Base-by-base conservation (phyloP, 805 yeast genomes). In the Candida coleopterorum region DNA sequence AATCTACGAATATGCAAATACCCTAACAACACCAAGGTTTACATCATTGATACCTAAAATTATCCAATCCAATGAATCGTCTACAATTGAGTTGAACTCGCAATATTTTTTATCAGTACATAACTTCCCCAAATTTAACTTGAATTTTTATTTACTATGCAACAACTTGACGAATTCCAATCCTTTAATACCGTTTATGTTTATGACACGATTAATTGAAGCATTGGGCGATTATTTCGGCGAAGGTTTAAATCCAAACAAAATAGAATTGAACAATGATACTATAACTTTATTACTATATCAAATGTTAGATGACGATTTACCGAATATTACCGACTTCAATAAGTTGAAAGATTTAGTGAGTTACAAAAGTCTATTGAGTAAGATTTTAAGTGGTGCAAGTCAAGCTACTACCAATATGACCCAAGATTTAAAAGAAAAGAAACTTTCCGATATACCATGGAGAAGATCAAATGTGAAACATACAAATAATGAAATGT, bases 401-500 rank as follows among this genome's bases (percentile, higher is more conserved):
- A 60, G 52, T 34, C 60, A 56, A 30, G 42, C 64, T 34, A 21
- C 38, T 8, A 32, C 20, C 20, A 17, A 7, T 3, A 18, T 18
- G 6, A 33, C 36, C 3, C 24, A 25, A 14, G 17, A 8, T 20
- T 9, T n/a, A 7, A 32, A n/a, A 18, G 3, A 4, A 6, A 16
- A 31, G 15, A 25, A 24, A 18, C 15, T 29, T 10, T 48, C 42
- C 12, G 51, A 65, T 31, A 39, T 40, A 7, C 95, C 96, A 1
- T 90, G 97, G 97, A 73, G 97, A 49, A 68, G 75, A 32, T 53
- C 79, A 4, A 74, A 77, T 44, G 81, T 84, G n/a, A 74, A 72
- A 45, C 78, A 85, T 54, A 72, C 85, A 3, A 79, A 79, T 45
- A 87, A 90, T 56, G 97, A 90, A 58, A 69, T 90, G 58, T 87